A percentile compares a stretch with the other conserved stretches of the same genome.
These are phyloP conservation scores for Clonostachys rhizophaga DNA, from an alignment of 2,329 filamentous ascomycete genomes.

Conservation along the genomic window DNA sequence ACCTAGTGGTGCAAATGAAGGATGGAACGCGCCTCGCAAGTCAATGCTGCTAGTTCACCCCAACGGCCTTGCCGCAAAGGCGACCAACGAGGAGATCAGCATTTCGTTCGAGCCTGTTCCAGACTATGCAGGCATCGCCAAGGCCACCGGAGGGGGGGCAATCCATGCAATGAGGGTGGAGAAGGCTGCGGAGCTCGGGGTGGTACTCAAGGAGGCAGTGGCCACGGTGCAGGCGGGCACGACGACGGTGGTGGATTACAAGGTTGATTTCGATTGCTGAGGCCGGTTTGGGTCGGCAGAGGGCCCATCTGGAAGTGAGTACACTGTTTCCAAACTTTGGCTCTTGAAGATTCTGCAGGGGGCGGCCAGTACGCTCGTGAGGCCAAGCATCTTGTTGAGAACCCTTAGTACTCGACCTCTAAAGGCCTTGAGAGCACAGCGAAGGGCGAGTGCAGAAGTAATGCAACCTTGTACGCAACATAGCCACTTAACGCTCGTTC, in stretches of 20 bases:
- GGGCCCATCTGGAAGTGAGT: too few relatives aligned
- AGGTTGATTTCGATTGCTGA: constrained; percentile 39
- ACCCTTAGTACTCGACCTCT: too few relatives aligned
- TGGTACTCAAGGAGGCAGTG: constrained; percentile 43
- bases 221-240: constrained; percentile 42
- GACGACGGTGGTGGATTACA: constrained; percentile 49
- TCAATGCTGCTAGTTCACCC: constrained; percentile 55
- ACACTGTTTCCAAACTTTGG: too few relatives aligned
- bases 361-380: too few relatives aligned
- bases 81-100: constrained; percentile 58
- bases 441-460: too few relatives aligned
- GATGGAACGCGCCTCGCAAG: constrained; percentile 56
- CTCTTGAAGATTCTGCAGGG: too few relatives aligned
- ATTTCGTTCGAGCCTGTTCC: constrained; percentile 55
- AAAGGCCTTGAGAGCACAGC: too few relatives aligned
- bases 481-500: too few relatives aligned
- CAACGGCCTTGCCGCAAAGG: constrained; percentile 46
- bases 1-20: constrained; percentile 16
- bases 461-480: too few relatives aligned
- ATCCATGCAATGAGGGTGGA: constrained; percentile 44
- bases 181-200: constrained; percentile 37
- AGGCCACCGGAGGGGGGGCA: constrained; percentile 52
- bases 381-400: too few relatives aligned
- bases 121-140: constrained; percentile 56
- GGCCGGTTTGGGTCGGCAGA: neutral